These are phyloP conservation scores for Naganishia friedmannii DNA, from an alignment of 768 basidiomycete species.

Conservation along the genomic window DNA sequence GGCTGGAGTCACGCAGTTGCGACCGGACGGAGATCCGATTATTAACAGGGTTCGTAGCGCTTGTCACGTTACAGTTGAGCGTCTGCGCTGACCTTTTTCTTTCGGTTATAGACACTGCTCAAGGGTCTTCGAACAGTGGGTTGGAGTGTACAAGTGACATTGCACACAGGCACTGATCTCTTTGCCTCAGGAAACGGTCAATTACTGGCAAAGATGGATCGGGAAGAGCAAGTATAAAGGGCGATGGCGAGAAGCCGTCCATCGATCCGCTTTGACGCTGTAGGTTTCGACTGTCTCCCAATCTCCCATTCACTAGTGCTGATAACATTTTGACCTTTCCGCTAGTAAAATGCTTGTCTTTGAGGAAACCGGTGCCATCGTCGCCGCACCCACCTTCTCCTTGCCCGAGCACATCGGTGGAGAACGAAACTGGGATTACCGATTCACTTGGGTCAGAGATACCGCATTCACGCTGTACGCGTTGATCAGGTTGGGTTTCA, in stretches of 20 bases:
- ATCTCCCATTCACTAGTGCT: neutral
- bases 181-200: constrained; percentile 62
- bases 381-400: constrained; percentile 93
- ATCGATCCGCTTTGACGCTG: constrained; percentile 85
- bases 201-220: constrained; percentile 87
- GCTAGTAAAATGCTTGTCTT: constrained; percentile 77
- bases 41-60: constrained; percentile 60
- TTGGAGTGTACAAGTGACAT: constrained; percentile 1
- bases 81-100: neutral
- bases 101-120: constrained; percentile 60
- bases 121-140: constrained; percentile 61
- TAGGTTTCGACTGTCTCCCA: constrained; percentile 26
- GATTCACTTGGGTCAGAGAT: constrained; percentile 70
- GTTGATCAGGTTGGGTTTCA: constrained; percentile 87
- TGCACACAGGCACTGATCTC: constrained; percentile 34
- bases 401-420: constrained; percentile 90
- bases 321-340: neutral
- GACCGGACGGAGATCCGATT: constrained; percentile 66
- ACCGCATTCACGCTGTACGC: constrained; percentile 94
- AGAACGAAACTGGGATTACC: constrained; percentile 69
- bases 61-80: neutral
- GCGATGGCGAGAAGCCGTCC: constrained; percentile 91
- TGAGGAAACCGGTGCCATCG: constrained; percentile 87
- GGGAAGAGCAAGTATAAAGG: constrained; percentile 83
- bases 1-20: constrained; percentile 56